Conservation (phyloP, 2,329 filamentous ascomycete species). For the Alternaria arborescens region DNA sequence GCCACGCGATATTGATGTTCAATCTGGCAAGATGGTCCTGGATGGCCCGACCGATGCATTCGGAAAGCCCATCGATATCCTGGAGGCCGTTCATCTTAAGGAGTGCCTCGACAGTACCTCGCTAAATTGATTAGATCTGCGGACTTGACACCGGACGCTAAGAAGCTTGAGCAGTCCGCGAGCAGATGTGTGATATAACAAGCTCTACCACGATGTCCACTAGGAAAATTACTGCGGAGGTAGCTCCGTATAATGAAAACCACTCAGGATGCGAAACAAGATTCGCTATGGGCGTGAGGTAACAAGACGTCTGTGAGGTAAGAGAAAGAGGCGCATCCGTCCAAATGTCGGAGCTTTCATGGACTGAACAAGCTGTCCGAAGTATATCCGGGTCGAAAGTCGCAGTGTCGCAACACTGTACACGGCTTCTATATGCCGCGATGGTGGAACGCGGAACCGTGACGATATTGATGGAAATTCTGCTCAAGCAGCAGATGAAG, state of each 20-base stretch:
- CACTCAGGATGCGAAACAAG: neutral
- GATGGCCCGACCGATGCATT: conserved; percentile 41
- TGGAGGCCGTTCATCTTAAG: conserved; percentile 27
- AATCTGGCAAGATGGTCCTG: conserved; percentile 40
- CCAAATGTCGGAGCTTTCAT: neutral
- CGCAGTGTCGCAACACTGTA: conserved; percentile 3
- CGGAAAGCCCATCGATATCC: conserved; percentile 40
- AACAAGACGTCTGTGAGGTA: neutral
- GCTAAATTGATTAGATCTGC: neutral
- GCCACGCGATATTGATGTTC: conserved; percentile 37
- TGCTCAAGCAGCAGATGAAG: conserved; percentile 19
- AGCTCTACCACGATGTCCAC: neutral
- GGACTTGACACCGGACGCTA: conserved; percentile 7
- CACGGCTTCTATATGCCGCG: neutral
- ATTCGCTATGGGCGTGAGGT: neutral
- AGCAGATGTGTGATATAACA: neutral
- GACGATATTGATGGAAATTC: conserved; percentile 16
- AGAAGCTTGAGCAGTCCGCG: conserved; percentile 1
- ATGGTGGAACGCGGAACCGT: neutral
- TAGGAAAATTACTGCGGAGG: conserved; percentile 6
- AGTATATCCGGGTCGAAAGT: neutral
- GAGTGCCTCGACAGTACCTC: neutral
- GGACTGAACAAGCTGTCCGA: neutral
- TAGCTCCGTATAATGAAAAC: neutral
- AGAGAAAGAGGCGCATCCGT: neutral